Percentiles rank a stretch among this genome's conserved stretches.
Conservation (phyloP, 495 filamentous ascomycete genomes). For the Xylaria longipes region DNA sequence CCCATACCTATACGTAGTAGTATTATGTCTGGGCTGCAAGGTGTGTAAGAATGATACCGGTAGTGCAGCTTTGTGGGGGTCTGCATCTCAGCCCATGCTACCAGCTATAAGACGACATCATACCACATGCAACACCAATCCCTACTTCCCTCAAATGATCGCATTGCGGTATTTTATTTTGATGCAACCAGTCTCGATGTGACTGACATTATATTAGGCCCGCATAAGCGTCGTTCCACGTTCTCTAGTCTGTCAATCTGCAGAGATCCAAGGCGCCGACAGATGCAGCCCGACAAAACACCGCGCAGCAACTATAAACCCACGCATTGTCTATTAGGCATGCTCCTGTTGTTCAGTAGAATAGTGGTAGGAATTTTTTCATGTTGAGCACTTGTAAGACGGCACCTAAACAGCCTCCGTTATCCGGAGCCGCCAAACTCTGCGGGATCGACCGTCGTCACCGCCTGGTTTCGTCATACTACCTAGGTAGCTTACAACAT, state of each 20-base stretch:
- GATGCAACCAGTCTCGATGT: background rate
- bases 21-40: background rate
- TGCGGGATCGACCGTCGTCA: background rate
- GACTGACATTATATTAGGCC: background rate
- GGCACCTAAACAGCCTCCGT: background rate
- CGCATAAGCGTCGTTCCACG: constrained; percentile 15
- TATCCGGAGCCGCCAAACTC: background rate
- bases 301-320: background rate
- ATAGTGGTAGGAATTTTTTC: background rate
- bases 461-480: background rate
- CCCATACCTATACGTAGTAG: background rate
- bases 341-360: background rate
- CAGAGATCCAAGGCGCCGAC: background rate
- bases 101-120: constrained; percentile 11
- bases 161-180: constrained; percentile 20
- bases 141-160: constrained; percentile 1
- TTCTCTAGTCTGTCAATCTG: background rate
- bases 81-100: background rate
- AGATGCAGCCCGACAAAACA: background rate
- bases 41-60: background rate
- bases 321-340: background rate
- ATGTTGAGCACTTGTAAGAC: background rate
- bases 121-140: background rate
- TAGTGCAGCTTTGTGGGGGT: background rate
- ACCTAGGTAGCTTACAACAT: background rate